Evolutionary conservation across 148 eudicot species (phyloP).

Genomic region (Arctostaphylos glauca): DNA sequence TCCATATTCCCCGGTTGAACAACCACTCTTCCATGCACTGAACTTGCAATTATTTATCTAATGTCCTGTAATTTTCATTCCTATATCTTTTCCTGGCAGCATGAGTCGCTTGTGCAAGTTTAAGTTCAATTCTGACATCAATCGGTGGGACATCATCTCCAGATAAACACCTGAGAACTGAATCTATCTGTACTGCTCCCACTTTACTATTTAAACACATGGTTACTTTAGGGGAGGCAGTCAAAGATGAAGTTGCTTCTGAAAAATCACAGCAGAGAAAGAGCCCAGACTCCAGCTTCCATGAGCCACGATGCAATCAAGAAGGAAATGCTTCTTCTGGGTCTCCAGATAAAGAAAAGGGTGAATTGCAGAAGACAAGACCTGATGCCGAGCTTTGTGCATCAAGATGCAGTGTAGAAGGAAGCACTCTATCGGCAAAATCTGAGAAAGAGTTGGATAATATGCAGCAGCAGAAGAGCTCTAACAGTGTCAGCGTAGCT

Average conservation of each 20-base stretch:
- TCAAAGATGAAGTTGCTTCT: slow-evolving; percentile 30
- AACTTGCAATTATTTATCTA: slow-evolving; percentile 1
- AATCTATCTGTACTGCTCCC: slow-evolving; percentile 11
- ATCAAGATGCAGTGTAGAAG: slow-evolving; percentile 36
- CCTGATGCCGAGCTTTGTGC: slow-evolving; percentile 24
- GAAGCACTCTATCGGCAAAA: slow-evolving; percentile 20
- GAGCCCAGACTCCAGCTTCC: slow-evolving; percentile 31
- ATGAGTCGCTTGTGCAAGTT: slow-evolving; percentile 5
- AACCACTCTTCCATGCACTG: neutral
- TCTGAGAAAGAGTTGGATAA: slow-evolving; percentile 44
- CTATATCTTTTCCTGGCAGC: slow-evolving; percentile 8
- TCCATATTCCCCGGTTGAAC: neutral
- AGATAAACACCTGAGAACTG: slow-evolving; percentile 1
- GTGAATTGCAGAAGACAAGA: slow-evolving; percentile 18
- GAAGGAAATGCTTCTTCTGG: slow-evolving; percentile 30
- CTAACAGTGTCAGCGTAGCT: slow-evolving; percentile 24
- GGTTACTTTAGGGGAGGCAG: slow-evolving; percentile 41
- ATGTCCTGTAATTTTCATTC: slow-evolving; percentile 4
- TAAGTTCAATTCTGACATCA: slow-evolving; percentile 8
- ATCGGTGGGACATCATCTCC: neutral
- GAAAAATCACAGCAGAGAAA: slow-evolving; percentile 32
- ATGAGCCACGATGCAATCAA: slow-evolving; percentile 28
- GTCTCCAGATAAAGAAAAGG: slow-evolving; percentile 39
- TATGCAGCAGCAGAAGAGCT: slow-evolving; percentile 25
- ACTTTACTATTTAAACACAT: slow-evolving; percentile 23